phyloP scores from a whole-genome alignment of 208 protist species.

The Kentomonas sorsogonicus region DNA sequence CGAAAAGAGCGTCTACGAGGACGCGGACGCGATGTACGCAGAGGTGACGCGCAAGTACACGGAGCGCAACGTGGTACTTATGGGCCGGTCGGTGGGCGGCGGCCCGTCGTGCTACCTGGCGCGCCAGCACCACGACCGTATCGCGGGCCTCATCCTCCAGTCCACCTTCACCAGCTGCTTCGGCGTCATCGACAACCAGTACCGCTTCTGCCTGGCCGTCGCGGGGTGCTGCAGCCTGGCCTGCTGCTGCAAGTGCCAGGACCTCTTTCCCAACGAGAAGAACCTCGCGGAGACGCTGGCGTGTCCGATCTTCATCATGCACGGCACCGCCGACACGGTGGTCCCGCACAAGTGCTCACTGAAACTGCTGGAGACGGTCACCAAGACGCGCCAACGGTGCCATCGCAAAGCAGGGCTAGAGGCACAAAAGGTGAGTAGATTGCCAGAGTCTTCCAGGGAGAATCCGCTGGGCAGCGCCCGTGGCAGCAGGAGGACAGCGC shows the following conservation, averaged over 20 bases:
- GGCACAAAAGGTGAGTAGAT: no score
- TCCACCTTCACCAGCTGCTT: conserved; percentile 75
- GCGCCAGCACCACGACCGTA: conserved; percentile 45
- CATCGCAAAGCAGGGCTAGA: no score
- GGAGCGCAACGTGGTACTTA: conserved; percentile 38
- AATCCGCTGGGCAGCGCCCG: no score
- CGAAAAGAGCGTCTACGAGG: conserved; percentile 56
- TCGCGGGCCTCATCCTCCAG: conserved; percentile 56
- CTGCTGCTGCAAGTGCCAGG: no score
- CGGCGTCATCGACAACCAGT: conserved; percentile 26
- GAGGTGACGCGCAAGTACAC: conserved; percentile 33
- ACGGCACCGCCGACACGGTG: conserved; percentile 50
- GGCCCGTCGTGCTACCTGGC: conserved; percentile 72
- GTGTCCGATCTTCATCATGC: conserved; percentile 66
- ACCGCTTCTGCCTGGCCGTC: no score
- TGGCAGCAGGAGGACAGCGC: no score
- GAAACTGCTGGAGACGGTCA: conserved; percentile 25
- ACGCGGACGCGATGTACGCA: conserved; percentile 62
- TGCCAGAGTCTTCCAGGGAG: no score
- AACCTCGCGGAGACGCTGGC: conserved; percentile 29
- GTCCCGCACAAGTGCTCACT: conserved; percentile 50
- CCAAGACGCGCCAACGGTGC: neutral
- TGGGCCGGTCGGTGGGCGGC: conserved; percentile 74
- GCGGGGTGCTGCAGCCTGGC: conserved; percentile 30
- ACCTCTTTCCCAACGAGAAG: conserved; percentile 57